Evolutionary conservation across 108 stramenopile genomes (phyloP), one percentile per base, ranked within the genome.

Genomic region (Asterionellopsis glacialis): DNA sequence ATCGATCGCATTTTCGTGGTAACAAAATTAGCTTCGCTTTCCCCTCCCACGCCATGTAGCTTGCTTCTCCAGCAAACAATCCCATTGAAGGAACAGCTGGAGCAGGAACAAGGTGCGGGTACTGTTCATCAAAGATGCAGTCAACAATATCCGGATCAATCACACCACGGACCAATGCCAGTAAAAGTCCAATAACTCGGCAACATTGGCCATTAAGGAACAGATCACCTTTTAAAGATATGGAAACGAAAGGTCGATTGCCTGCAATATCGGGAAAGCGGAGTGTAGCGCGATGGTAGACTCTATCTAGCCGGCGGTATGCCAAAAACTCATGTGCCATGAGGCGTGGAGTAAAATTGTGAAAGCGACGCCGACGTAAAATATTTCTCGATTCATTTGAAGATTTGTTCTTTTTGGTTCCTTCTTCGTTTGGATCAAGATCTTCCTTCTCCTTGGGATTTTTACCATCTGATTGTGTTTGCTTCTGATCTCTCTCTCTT

Each of bases 121-220:
- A 91, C 19, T 76, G 51, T 61, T 92, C 90, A 50, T 92, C 90
- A 62, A 92, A 88, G 0, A 88, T 68, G 58, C 87, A 92, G 22
- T 92, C 85, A 9, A 88, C 45, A 51, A 92, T 76, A 24, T 87
- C 87, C 15, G 57, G 52, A 59, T 82, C 74, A 41, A 92, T 80
- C 40, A 79, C 44, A 3, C 87, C 83, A 33, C 75, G 67, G 13
- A 65, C 75, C 23, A 92, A 70, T 13, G 87, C 87, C 42, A 92
- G 53, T 7, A 92, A 59, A 3, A 92, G 48, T 16, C 82, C 90
- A 59, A 92, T 61, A 0, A 92, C 63, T 13, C 82, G 72, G 23
- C 65, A 41, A 23, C 65, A 69, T 81, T 92, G 90, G 21, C 87
- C 79, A 23, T 77, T 67, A 0, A 92, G 60, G 42, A 92, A 84